Evolutionary conservation across 1,284 basidiomycete species (phyloP), one percentile per base, ranked within the genome.

Genomic region (Butyriboletus appendiculatus): DNA sequence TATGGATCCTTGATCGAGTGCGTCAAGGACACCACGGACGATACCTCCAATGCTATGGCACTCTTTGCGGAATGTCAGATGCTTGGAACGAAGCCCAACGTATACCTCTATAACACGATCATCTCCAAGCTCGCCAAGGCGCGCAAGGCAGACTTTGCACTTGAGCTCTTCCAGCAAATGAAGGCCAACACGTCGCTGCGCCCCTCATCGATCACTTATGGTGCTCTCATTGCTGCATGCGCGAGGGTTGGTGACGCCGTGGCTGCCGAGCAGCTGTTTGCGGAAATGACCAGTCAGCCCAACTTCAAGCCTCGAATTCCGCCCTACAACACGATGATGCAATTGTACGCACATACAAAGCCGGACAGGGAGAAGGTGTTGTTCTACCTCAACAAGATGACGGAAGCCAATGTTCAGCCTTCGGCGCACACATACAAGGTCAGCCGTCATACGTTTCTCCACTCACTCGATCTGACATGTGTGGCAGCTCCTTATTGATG

Each of bases 271-370:
- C 76, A 78, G 14, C 74, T 98, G 48, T 98, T 97, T 73, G 71
- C 78, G 50, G 94, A 96, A 74, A 99, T 99, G 96, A 72, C 79
- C 9, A 60, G 71, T 39, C 81, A 87, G 61, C 79, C 74, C 28
- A 86, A 86, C 62, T 98, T 95, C 80, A 88, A 81, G 73, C 88
- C 96, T 9, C 81, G 95, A 8, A 88, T 97, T 1, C 96, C 97
- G 22, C 96, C 96, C 6, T 94, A 85, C 78, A 99, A 98, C 75
- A 98, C 92, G 37, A 98, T 99, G 96, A 98, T 99, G 83, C 97
- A 99, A 73, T 83, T 96, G 68, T 97, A 94, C 75, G 89, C 92
- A 45, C 86, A 90, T 58, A 96, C 90, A 24, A 90, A 91, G 65
- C 95, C 94, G 2, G 88, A 94, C 62, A 86, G 95, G 48, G 82